These are phyloP conservation scores for Rhizopus delemar DNA, from an alignment of 371 early-diverging fungal genomes.

Conservation along the genomic window DNA sequence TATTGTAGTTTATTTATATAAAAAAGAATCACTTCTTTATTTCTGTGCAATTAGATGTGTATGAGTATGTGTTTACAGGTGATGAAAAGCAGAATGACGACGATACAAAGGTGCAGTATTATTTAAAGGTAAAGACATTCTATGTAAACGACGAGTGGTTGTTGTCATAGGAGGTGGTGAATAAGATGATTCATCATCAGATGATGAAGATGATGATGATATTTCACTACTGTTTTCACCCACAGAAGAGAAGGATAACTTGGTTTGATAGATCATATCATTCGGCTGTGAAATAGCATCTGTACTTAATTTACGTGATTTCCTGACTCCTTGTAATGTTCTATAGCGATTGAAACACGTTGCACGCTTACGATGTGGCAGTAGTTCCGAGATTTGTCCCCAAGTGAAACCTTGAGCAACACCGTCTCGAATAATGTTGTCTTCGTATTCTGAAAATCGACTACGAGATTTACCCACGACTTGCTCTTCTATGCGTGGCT, in stretches of 20 bases:
- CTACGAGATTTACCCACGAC: conserved; percentile 43
- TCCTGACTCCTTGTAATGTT: conserved; percentile 49
- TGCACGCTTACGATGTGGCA: conserved; percentile 51
- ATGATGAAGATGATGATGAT: background rate
- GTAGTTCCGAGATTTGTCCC: conserved; percentile 45
- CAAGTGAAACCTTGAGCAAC: conserved; percentile 49
- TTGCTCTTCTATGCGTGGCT: conserved; percentile 2
- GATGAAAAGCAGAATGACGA: background rate
- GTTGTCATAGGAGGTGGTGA: background rate
- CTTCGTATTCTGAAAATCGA: conserved; percentile 48
- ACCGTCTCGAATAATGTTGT: conserved; percentile 48
- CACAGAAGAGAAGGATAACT: conserved; percentile 18
- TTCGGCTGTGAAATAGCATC: background rate
- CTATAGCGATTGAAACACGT: conserved; percentile 53
- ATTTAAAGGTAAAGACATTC: background rate
- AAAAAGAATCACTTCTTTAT: background rate
- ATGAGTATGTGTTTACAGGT: background rate
- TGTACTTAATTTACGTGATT: conserved; percentile 37
- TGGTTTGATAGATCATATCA: background rate
- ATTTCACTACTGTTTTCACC: background rate
- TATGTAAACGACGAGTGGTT: background rate
- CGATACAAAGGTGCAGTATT: background rate
- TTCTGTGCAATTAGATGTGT: background rate
- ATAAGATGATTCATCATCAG: conserved; percentile 3
- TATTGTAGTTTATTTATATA: background rate